Base-by-base conservation (phyloP, 352 stramenopile species). In the Phytopythium mirpurense region DNA sequence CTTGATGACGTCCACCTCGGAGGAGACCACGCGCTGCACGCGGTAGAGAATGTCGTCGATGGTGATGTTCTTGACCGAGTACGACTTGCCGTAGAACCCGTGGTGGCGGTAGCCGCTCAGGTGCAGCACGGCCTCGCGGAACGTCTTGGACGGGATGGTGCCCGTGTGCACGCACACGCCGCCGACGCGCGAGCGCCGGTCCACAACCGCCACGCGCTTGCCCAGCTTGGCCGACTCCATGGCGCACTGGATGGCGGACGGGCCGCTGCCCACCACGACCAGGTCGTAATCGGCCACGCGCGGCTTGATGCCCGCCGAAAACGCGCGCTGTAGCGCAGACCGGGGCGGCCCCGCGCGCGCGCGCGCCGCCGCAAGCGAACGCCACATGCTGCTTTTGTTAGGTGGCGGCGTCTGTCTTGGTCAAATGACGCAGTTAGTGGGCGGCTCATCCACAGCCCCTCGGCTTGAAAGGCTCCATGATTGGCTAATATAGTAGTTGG, bases 81-180 rank as follows among this genome's bases (percentile, higher is more conserved):
- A 90, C 53, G 78, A 90, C 64, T 91, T 90, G 59, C 83, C 83
- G 52, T 93, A 93, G 56, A 93, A 93, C 10, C 86, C 83, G 51
- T 93, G 84, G 66, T 96, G 88, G 34, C 87, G 75, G 63, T 90
- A 96, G n/a, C 85, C 88, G 9, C 86, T 93, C 26, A 96, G 71
- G 52, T 96, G 86, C 29, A 96, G 63, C 54, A 96, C 83, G 21
- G 88, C 87, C 63, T 96, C 88, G 21, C 88, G 85, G 65, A 96
- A 96, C 8, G 88, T 96, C 65, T 93, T 93, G 67, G 80, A 91
- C 49, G 83, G 83, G 65, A 93, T 92, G 2, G 83, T 93, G 50
- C 83, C 83, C 34, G 83, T 93, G 68, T 93, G 83, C 32, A 91
- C 83, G 51, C 83, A 93, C 31, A 93, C 83, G 53, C 83, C 83